phyloP scores from a whole-genome alignment of 495 filamentous ascomycete genomes.

The Aspergillus egyptiacus region DNA sequence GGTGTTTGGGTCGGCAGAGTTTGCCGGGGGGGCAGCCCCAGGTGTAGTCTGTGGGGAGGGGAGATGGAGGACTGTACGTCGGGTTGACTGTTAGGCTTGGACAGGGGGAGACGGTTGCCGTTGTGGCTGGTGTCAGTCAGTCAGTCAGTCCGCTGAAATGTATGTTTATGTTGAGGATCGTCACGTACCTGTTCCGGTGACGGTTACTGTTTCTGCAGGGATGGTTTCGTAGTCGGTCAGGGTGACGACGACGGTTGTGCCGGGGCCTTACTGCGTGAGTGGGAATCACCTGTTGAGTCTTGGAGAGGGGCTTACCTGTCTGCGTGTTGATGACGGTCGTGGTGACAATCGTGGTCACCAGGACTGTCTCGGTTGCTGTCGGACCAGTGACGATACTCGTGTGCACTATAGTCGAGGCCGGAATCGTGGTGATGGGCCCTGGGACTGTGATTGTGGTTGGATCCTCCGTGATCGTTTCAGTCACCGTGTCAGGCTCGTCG shows the following conservation, averaged over 20 bases:
- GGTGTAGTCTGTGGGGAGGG: constrained; percentile 35
- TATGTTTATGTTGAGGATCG: neutral
- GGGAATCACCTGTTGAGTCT: neutral
- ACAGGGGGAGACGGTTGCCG: constrained; percentile 23
- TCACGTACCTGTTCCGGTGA: neutral
- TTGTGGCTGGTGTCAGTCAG: constrained; percentile 1
- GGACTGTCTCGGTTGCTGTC: constrained; percentile 4
- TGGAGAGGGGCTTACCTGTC: neutral
- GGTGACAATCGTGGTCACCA: neutral
- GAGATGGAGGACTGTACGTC: constrained; percentile 27
- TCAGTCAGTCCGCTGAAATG: neutral
- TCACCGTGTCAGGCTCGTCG: too few species aligned
- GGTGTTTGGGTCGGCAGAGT: constrained; percentile 44
- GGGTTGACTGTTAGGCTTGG: constrained; percentile 28
- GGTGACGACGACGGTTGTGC: neutral
- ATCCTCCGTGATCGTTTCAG: neutral
- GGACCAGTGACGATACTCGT: constrained; percentile 9
- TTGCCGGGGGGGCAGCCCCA: constrained; percentile 58
- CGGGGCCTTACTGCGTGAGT: neutral
- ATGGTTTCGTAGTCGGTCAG: neutral
- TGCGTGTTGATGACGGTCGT: neutral
- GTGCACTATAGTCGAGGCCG: neutral
- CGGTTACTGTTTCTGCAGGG: neutral
- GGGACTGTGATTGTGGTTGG: constrained; percentile 1
- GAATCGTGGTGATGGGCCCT: constrained; percentile 8